Base-by-base conservation (phyloP, 2,329 filamentous ascomycete species). In the Diplocarpon mali region DNA sequence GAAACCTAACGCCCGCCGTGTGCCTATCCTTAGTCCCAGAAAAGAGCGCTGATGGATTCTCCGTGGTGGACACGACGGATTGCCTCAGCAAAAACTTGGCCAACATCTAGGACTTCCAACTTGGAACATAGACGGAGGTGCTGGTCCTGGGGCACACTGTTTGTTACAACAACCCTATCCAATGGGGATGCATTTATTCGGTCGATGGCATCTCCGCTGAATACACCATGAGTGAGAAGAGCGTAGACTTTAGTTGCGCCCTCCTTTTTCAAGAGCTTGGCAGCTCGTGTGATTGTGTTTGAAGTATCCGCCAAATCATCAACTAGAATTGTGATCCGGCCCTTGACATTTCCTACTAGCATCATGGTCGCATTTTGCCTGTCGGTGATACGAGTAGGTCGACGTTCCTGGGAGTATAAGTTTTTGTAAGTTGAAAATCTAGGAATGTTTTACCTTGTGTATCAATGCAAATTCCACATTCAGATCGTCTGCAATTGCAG, bases 401-500 rank as follows among this genome's bases (percentile, higher is more conserved):
- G 83, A 56, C 87, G 85, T 75, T 94, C 87, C 84, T 89, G 64
- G 53, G 46, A 52, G 53, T 49, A 56, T 60, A 55, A 58, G 60
- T 61, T 56, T 57, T 50, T 55, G 60, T 52, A 57, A 44, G 47
- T 57, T 53, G 3, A 60, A 48, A 57, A 45, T 51, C 45, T 47
- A 45, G 52, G 46, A 46, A 45, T 53, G 16, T 60, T 67, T 64
- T 72, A 86, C 87, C 82, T 96, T 98, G 73, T 98, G 92, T 59
- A 98, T 98, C 47, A 98, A 76, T 38, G 92, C 92, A 68, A 98
- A 96, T 48, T 92, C 87, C 72, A 95, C 88, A 55, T 87, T 85
- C 51, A 96, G 75, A 50, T 83, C 81, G 66, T 98, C 92, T 11
- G 92, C 90, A 64, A 98, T 95, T 38, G 87, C 84, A 28, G 92